Base-by-base conservation (phyloP, 495 filamentous ascomycete genomes). In the Penicillium taxi region DNA sequence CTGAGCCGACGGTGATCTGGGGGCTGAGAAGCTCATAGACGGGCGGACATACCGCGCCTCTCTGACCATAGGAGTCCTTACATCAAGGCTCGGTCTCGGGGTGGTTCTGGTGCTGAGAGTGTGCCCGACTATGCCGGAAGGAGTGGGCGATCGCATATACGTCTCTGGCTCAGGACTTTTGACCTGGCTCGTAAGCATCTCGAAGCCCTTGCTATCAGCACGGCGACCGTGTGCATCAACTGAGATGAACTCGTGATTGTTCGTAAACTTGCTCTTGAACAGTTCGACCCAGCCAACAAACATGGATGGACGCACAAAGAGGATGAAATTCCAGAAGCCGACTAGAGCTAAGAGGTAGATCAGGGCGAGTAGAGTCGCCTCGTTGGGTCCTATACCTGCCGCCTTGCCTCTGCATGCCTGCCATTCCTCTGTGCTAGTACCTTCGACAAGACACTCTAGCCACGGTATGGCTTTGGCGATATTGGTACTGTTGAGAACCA, bases 271-370 rank as follows among this genome's bases (percentile, higher is more conserved):
- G 14, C 61, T 46, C 14, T 61, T 59, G 50, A 83, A 60, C 26
- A 90, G 53, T 8, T 90, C 79, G 24, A 70, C 41, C 91, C 91
- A 98, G 35, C 84, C 93, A 11, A 69, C 69, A 33, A 94, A 70
- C 77, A 96, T 93, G 15, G 80, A 80, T 44, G 70, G 75, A 19
- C 90, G 83, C 15, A 80, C 81, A 18, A 94, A 79, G 37, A 96
- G 73, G 17, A 93, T 49, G 39, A 88, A 71, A 41, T 79, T 75
- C 81, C 90, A 94, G 32, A 96, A 67, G 7, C 90, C 90, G 38
- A 88, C 75, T 64, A 95, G 76, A 16, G 80, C 80, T 23, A 96
- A 68, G 3, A 96, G 72, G 20, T 94, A 63, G 30, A 98, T 64
- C 9, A 93, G 77, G 8, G 88, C 85, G 19, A 86, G 70, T 16